Conservation (phyloP, 768 basidiomycete species). For the Phylloporus sp. region DNA sequence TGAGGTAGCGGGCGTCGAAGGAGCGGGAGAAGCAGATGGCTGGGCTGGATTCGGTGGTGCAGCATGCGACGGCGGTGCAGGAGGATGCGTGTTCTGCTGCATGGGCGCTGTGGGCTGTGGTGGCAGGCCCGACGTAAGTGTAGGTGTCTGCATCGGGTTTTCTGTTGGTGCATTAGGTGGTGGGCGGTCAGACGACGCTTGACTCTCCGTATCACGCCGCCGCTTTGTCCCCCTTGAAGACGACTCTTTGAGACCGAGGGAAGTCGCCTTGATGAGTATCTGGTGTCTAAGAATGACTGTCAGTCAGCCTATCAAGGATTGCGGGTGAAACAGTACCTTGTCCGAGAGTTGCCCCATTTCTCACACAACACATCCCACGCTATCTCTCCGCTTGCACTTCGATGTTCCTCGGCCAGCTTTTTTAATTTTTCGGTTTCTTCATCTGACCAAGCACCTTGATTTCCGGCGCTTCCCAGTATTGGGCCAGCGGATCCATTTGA, state of each 20-base stretch:
- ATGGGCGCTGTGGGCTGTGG: slow-evolving; percentile 16
- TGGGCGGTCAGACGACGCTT: slow-evolving; percentile 23
- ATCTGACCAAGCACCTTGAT: slow-evolving; percentile 75
- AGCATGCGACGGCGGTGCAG: slow-evolving; percentile 32
- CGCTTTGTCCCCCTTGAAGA: slow-evolving; percentile 62
- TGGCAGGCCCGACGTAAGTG: slow-evolving; percentile 24
- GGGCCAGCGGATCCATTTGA: slow-evolving; percentile 17
- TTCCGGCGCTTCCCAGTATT: slow-evolving; percentile 36
- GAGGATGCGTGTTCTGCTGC: slow-evolving; percentile 25
- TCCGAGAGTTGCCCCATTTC: slow-evolving; percentile 70
- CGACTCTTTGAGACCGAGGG: slow-evolving; percentile 75
- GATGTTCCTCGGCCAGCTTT: slow-evolving; percentile 66
- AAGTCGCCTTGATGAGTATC: slow-evolving; percentile 77
- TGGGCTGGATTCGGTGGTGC: slow-evolving; percentile 23
- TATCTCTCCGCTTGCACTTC: slow-evolving; percentile 43
- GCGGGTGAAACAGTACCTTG: slow-evolving; percentile 46
- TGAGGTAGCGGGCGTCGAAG: slow-evolving; percentile 31
- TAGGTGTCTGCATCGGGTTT: slow-evolving; percentile 16
- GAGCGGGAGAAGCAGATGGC: slow-evolving; percentile 32
- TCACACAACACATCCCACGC: slow-evolving; percentile 78
- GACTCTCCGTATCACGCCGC: slow-evolving; percentile 43
- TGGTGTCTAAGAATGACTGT: slow-evolving; percentile 54
- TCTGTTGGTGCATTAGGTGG: slow-evolving; percentile 19
- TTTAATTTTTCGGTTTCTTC: slow-evolving; percentile 70
- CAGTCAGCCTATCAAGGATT: not conserved